A percentile compares a stretch with the other conserved stretches of the same genome.
Evolutionary conservation across 2,329 filamentous ascomycete genomes (phyloP).

Genomic region (Ascochyta lentis): DNA sequence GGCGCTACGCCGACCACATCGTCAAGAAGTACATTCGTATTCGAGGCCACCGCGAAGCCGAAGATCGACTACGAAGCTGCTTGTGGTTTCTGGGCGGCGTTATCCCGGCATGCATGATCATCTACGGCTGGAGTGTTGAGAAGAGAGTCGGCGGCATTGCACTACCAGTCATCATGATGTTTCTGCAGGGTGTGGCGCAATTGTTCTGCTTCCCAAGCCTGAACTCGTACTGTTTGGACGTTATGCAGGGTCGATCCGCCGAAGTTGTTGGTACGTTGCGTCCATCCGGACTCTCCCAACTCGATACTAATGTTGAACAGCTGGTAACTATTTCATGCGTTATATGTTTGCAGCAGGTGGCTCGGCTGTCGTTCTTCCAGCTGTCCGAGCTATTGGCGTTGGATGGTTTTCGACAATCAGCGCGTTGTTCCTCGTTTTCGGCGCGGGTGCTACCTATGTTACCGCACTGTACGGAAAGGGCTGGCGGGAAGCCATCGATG

Average conservation of each 20-base stretch:
- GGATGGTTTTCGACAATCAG: constrained; percentile 82
- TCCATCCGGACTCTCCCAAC: not conserved
- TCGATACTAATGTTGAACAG: constrained; percentile 40
- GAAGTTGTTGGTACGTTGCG: constrained; percentile 66
- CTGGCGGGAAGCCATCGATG: constrained; percentile 64
- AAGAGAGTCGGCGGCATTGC: constrained; percentile 62
- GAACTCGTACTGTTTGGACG: constrained; percentile 83
- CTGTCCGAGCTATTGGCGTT: constrained; percentile 75
- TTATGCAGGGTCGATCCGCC: constrained; percentile 73
- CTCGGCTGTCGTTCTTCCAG: constrained; percentile 75
- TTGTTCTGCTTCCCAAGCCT: constrained; percentile 77
- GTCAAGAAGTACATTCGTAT: constrained; percentile 70
- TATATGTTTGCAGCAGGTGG: constrained; percentile 77
- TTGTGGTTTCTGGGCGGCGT: constrained; percentile 63
- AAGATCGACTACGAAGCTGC: constrained; percentile 67
- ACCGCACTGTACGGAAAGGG: constrained; percentile 58
- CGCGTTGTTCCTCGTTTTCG: constrained; percentile 61
- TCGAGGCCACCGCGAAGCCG: constrained; percentile 67
- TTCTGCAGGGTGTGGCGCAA: constrained; percentile 75
- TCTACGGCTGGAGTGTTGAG: constrained; percentile 72
- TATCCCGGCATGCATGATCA: constrained; percentile 68
- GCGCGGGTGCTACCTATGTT: constrained; percentile 56
- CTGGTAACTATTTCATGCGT: constrained; percentile 79
- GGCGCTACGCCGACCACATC: constrained; percentile 71
- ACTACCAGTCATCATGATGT: constrained; percentile 74